Percentiles rank a stretch among this genome's conserved stretches.
These are phyloP conservation scores for Cornus florida DNA, from an alignment of 148 eudicot species.

Conservation along the genomic window DNA sequence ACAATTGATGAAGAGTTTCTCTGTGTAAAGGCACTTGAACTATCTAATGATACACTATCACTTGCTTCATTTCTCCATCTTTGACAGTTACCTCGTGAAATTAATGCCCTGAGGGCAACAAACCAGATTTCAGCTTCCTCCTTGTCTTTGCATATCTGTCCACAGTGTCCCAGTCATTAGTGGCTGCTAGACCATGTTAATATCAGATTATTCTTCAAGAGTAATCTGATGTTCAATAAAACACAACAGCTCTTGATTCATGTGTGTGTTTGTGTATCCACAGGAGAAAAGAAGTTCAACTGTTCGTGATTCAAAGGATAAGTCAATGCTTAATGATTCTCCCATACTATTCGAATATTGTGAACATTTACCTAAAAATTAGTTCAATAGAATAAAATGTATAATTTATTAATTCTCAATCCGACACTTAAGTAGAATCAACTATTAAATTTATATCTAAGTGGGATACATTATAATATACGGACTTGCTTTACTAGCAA, in stretches of 20 bases:
- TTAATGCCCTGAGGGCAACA: slow-evolving; percentile 59
- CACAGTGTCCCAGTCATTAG: neutral
- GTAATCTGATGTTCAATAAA: no score
- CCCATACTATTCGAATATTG: neutral
- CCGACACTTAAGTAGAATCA: neutral
- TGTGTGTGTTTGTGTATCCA: neutral
- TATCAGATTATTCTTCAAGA: neutral
- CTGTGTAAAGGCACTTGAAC: slow-evolving; percentile 49
- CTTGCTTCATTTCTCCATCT: slow-evolving; percentile 45
- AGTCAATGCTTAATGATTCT: neutral
- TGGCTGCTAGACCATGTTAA: neutral
- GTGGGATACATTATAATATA: neutral
- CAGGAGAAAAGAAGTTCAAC: neutral
- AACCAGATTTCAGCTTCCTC: slow-evolving; percentile 88
- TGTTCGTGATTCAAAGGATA: neutral
- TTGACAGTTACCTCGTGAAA: slow-evolving; percentile 44
- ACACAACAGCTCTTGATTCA: no score
- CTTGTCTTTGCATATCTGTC: slow-evolving; percentile 79
- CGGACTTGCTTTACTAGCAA: neutral
- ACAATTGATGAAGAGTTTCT: slow-evolving; percentile 43
- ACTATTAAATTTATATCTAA: no score
- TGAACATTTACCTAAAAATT: neutral
- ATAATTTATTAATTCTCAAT: neutral
- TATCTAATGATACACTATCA: slow-evolving; percentile 46
- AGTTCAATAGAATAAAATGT: neutral